Evolutionary conservation across 345 rosid genomes (phyloP).

Genomic region (Bretschneidera sinensis): DNA sequence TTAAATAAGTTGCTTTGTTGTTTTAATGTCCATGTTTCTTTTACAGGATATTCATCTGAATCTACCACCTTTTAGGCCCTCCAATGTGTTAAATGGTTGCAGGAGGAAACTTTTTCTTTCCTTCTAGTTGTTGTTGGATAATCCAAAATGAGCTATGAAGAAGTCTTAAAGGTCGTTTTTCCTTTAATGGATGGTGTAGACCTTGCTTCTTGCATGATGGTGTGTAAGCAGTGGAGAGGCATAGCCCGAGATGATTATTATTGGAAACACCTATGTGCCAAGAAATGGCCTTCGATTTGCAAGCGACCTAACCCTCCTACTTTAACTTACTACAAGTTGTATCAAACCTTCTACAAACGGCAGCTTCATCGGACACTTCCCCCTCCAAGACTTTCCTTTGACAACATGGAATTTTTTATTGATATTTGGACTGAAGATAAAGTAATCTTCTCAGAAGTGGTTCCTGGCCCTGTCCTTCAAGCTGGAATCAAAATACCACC

Average conservation of each 20-base stretch:
- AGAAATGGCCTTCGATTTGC: conserved; percentile 91
- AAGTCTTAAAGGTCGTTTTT: conserved; percentile 76
- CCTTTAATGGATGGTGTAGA: conserved; percentile 71
- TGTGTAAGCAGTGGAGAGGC: conserved; percentile 78
- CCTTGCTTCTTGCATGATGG: conserved; percentile 77
- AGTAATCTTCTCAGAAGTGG: conserved; percentile 68
- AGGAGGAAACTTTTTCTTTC: neutral
- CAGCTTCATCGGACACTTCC: conserved; percentile 39
- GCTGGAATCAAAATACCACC: conserved; percentile 55
- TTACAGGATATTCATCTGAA: conserved; percentile 7
- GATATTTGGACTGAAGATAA: conserved; percentile 83
- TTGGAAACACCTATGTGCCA: conserved; percentile 90
- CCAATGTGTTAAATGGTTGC: conserved; percentile 14
- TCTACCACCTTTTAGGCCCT: neutral
- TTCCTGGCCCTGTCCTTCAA: conserved; percentile 57
- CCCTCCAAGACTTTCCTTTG: conserved; percentile 78
- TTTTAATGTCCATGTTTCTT: conserved; percentile 7
- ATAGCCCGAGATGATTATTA: conserved; percentile 75
- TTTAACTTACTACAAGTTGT: conserved; percentile 61
- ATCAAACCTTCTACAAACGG: conserved; percentile 55
- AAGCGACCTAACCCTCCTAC: conserved; percentile 66
- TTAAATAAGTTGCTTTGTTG: neutral
- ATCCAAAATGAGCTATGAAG: conserved; percentile 52
- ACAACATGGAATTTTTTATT: conserved; percentile 67
- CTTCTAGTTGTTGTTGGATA: conserved; percentile 9